Evolutionary conservation across 1,139 yeast species (phyloP), one percentile per base, ranked within the genome.

Genomic region (Spathaspora sp.): DNA sequence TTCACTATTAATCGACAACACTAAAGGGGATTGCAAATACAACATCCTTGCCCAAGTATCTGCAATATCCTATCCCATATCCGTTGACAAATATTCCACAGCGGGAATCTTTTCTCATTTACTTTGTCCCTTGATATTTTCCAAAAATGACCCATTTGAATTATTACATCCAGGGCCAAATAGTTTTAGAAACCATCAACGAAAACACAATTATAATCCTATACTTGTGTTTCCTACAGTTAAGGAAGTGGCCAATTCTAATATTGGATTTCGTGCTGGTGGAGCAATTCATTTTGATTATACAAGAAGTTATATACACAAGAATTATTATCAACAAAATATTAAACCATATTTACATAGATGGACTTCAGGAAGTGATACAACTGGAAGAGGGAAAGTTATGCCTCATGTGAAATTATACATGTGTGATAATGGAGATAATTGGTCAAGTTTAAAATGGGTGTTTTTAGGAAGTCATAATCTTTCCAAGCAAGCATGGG

Each of bases 401-500:
- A 64, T 70, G 11, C 76, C 79, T 1, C 79, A 74, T 50, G 70
- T 65, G 5, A 74, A 74, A 51, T 50, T 71, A 41, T 69, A 70
- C 44, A 55, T 69, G 46, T 67, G 76, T 52, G 71, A 76, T 64
- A 60, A 78, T 73, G 61, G 71, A 55, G 81, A 80, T 53, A 56
- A 73, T 43, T 82, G 81, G 66, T 53, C 64, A 23, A 62, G 79
- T 1, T 55, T 83, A 2, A 74, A 77, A 46, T 85, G 90, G 89
- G 76, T 81, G 13, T 55, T 82, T n/a, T 68, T 82, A 60, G 83
- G 88, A 1, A 82, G 88, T 48, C 84, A 84, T 38, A 85, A 85
- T 57, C 57, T 84, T 31, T 81, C 88, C 24, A 75, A 76, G 46
- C 84, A 80, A 50, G 90, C 90, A 0, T 84, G 90, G 90, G 91